Percentiles rank a stretch among this genome's conserved stretches.
Conservation (phyloP, 2,329 filamentous ascomycete species). For the Beauveria pseudobassiana region DNA sequence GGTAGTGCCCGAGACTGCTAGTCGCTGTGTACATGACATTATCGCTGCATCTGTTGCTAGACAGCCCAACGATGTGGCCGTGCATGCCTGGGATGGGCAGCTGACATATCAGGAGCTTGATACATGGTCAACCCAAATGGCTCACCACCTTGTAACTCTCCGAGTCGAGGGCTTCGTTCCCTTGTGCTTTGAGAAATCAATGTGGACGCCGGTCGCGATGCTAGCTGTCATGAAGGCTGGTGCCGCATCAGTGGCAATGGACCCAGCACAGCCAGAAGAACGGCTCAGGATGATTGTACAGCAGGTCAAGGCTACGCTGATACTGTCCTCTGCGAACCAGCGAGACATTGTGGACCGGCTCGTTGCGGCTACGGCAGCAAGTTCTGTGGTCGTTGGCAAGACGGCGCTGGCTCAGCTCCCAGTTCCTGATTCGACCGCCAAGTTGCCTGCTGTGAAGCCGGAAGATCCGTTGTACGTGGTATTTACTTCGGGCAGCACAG, state of each 20-base stretch:
- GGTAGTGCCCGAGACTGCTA: not conserved
- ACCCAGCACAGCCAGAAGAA: constrained; percentile 1
- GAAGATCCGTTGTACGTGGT: constrained; percentile 15
- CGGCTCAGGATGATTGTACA: not conserved
- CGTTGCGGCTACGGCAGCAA: not conserved
- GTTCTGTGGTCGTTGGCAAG: not conserved
- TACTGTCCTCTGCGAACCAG: not conserved
- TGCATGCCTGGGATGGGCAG: not conserved
- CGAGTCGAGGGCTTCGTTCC: not conserved
- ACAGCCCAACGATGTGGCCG: not conserved
- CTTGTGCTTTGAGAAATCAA: not conserved
- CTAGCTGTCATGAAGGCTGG: constrained; percentile 2
- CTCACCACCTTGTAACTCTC: constrained; percentile 1
- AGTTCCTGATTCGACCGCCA: not conserved
- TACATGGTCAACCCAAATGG: constrained; percentile 4
- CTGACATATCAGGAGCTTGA: constrained; percentile 15
- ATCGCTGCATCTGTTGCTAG: not conserved
- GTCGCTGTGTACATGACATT: not conserved
- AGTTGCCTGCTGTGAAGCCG: not conserved
- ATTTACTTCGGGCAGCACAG: constrained; percentile 13
- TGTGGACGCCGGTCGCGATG: constrained; percentile 2
- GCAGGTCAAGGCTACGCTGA: not conserved
- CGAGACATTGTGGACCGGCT: not conserved
- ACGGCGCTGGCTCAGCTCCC: not conserved
- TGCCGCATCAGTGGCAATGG: not conserved